Percentiles rank a stretch among this genome's conserved stretches.
Conservation (phyloP, 1,139 yeast genomes). For the Pichia sp. region DNA sequence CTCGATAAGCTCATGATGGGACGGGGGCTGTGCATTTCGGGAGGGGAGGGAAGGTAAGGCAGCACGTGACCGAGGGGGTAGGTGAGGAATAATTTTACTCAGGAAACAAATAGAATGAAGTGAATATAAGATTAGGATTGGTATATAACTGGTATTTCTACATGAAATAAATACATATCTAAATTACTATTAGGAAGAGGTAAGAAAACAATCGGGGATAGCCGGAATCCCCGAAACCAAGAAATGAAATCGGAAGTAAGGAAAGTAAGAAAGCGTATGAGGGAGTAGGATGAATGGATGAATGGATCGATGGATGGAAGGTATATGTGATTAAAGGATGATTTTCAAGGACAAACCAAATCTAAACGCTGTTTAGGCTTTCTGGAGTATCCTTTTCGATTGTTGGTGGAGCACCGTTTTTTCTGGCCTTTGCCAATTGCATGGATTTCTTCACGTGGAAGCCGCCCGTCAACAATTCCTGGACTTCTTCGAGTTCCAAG, state of each 20-base stretch:
- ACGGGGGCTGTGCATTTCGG: not conserved
- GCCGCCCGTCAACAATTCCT: slow-evolving; percentile 71
- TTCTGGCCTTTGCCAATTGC: slow-evolving; percentile 45
- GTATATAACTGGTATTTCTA: not conserved
- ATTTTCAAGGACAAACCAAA: not conserved
- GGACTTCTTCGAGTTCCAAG: slow-evolving; percentile 86
- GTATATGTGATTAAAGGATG: not conserved
- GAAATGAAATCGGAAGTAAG: not conserved
- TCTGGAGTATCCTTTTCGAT: not conserved
- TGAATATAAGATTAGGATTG: too few species aligned
- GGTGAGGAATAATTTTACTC: too few species aligned
- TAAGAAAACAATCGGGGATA: not conserved
- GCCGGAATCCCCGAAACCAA: not conserved
- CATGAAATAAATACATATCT: not conserved
- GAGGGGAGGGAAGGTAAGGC: too few species aligned
- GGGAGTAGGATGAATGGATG: not conserved
- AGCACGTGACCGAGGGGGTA: too few species aligned
- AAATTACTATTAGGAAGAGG: not conserved
- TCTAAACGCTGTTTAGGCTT: not conserved
- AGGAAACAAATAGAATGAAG: too few species aligned
- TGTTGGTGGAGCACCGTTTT: slow-evolving; percentile 8
- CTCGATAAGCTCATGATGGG: not conserved
- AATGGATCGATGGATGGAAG: not conserved
- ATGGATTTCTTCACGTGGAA: slow-evolving; percentile 76
- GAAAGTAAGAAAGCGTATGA: not conserved